Base-by-base conservation (phyloP, 2,329 filamentous ascomycete species). In the Lasiodiplodia theobromae region DNA sequence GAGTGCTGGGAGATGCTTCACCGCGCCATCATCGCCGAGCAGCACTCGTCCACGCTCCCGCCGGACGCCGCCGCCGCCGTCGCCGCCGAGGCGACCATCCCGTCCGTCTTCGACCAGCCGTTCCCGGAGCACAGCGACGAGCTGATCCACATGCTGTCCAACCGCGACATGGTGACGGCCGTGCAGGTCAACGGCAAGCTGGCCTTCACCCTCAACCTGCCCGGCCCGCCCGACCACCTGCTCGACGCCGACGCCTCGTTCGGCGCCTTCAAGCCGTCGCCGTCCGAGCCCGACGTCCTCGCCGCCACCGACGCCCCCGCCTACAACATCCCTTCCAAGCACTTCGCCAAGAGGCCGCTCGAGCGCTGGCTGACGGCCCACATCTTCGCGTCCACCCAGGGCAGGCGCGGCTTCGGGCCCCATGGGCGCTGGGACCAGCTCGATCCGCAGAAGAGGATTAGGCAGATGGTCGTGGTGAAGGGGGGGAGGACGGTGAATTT, bases 111-210 rank as follows among this genome's bases (percentile, higher is more conserved):
- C 63, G 75, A 79, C 1, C 76, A 77, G 7, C 74, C 81, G 0
- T 96, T 92, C 82, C 92, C 92, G 0, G 76, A 71, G 0, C 75
- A 81, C 8, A 74, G 78, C 37, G 47, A 69, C 2, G 88, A 91
- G 70, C 84, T 82, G 31, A 84, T 84, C 67, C 76, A 83, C 71
- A 75, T 86, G 71, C 77, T 90, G 72, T 80, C 86, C 73, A 79
- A 85, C 66, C 79, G 84, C 71, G 82, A 79, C 71, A 80, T 86
- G 77, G 81, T 77, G 3, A 91, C 89, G 71, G 90, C 90, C 0
- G 89, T 97, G 18, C 91, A 94, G 74, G 81, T 96, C 70, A 93
- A 96, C 75, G 93, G 93, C n/a, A 94, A 91, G 78, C 79, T 92
- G 71, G 88, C 88, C 47, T 90, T 90, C 70, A 87, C 53, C 87